These are phyloP conservation scores for Pleurotus giganteus DNA, from an alignment of 768 basidiomycete species.

Conservation along the genomic window DNA sequence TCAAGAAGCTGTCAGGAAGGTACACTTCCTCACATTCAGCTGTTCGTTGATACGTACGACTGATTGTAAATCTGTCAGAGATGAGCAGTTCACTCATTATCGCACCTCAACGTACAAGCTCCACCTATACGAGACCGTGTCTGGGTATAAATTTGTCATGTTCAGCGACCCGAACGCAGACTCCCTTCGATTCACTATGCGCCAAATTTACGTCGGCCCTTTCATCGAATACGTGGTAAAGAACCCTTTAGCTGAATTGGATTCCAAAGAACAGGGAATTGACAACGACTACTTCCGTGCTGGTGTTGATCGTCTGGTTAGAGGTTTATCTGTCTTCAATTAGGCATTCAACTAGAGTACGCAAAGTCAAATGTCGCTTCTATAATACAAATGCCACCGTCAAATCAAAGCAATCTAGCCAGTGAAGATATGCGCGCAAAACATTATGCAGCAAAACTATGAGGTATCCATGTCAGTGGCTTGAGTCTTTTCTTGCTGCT, in stretches of 20 bases:
- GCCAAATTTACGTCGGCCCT: constrained; percentile 91
- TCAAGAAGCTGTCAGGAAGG: constrained; percentile 91
- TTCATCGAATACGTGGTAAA: constrained; percentile 93
- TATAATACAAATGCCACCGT: constrained; percentile 13
- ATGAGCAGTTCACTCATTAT: constrained; percentile 90
- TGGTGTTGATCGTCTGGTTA: constrained; percentile 73
- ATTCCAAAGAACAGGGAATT: constrained; percentile 79
- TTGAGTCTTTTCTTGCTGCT: constrained; percentile 43
- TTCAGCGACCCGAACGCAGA: constrained; percentile 86
- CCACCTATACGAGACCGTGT: constrained; percentile 87
- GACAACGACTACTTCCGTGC: constrained; percentile 91
- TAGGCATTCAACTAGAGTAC: constrained; percentile 14
- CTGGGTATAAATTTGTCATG: constrained; percentile 95
- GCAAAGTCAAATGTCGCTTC: constrained; percentile 14
- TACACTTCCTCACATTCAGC: constrained; percentile 27
- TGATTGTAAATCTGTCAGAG: constrained; percentile 42
- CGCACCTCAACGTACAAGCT: constrained; percentile 91
- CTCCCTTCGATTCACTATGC: constrained; percentile 75
- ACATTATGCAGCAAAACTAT: constrained; percentile 10
- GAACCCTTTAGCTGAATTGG: constrained; percentile 84
- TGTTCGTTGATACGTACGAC: not conserved
- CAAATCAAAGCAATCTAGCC: constrained; percentile 10
- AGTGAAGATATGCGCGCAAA: not conserved
- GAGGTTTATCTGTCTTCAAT: constrained; percentile 50
- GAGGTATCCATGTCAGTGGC: constrained; percentile 3